phyloP scores from a whole-genome alignment of 129 eudicot genomes.

The Glebionis coronaria region DNA sequence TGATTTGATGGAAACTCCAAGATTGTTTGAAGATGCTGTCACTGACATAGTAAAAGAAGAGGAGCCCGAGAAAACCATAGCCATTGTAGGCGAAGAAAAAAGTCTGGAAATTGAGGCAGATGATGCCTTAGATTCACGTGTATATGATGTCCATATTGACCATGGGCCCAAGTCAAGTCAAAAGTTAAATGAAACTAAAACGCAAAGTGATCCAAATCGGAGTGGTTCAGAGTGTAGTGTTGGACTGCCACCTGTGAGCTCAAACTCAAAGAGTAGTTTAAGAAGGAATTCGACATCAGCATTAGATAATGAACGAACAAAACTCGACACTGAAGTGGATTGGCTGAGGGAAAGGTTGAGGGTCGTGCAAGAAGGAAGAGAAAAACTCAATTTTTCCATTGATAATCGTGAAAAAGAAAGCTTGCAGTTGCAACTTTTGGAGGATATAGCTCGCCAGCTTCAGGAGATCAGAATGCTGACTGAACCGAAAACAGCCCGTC shows the following conservation, averaged over 20 bases:
- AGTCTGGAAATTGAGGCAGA: conserved; percentile 15
- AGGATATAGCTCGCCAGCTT: conserved; percentile 70
- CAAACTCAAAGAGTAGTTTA: conserved; percentile 30
- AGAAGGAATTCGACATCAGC: conserved; percentile 56
- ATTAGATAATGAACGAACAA: conserved; percentile 62
- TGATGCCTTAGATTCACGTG: conserved; percentile 30
- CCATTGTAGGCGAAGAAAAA: conserved; percentile 38
- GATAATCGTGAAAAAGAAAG: conserved; percentile 67
- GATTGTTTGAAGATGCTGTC: conserved; percentile 24
- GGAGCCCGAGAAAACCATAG: conserved; percentile 36
- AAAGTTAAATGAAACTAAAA: conserved; percentile 20
- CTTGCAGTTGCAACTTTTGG: conserved; percentile 74
- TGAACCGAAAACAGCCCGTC: conserved; percentile 57
- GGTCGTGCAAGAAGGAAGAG: conserved; percentile 70
- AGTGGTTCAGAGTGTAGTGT: conserved; percentile 35
- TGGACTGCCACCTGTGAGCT: conserved; percentile 53
- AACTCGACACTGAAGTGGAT: conserved; percentile 69
- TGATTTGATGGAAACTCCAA: conserved; percentile 28
- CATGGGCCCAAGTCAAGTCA: conserved; percentile 26
- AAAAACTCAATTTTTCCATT: conserved; percentile 57
- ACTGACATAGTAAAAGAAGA: conserved; percentile 29
- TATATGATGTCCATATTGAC: conserved; percentile 70
- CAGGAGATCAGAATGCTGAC: conserved; percentile 69
- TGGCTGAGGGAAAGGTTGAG: conserved; percentile 67
- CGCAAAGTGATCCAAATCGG: conserved; percentile 25